A percentile compares a stretch with the other conserved stretches of the same genome.
These are phyloP conservation scores for Trypanosoma vivax DNA, from an alignment of 208 protist species.

Conservation along the genomic window DNA sequence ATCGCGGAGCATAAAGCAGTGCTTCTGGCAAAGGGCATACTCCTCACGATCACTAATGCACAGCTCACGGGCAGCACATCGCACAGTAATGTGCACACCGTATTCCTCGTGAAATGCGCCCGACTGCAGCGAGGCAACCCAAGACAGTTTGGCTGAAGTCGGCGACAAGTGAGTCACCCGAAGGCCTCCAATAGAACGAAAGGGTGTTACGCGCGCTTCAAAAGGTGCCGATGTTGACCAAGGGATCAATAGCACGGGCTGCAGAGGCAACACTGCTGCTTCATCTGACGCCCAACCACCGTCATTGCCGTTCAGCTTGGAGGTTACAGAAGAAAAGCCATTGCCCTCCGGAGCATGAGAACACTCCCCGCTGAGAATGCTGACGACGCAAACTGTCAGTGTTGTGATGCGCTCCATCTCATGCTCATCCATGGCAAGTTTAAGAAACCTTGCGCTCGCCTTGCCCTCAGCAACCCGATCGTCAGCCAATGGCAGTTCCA, in stretches of 20 bases:
- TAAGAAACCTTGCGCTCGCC: not conserved
- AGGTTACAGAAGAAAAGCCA: too few relatives aligned
- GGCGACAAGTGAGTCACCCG: constrained; percentile 2
- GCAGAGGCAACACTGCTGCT: not conserved
- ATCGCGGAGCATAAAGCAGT: not conserved
- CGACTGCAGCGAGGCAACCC: not conserved
- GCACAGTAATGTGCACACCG: constrained; percentile 2
- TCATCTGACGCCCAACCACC: not conserved
- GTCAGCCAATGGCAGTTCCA: not conserved
- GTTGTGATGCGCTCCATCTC: too few relatives aligned
- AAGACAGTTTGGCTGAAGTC: constrained; percentile 6
- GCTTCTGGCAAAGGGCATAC: not conserved
- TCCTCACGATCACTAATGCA: not conserved
- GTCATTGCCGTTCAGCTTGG: constrained; percentile 10
- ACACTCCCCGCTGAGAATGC: too few relatives aligned
- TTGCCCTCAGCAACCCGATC: not conserved
- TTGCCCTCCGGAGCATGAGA: too few relatives aligned
- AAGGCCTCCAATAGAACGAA: constrained; percentile 1
- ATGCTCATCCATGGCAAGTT: too few relatives aligned
- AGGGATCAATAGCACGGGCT: constrained; percentile 13
- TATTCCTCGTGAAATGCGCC: not conserved
- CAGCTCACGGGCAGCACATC: constrained; percentile 1
- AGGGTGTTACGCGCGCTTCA: not conserved
- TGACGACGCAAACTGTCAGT: too few relatives aligned
- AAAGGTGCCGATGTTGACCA: constrained; percentile 9